phyloP scores from a whole-genome alignment of 345 rosid genomes.

The Eucalyptus fibrosa region DNA sequence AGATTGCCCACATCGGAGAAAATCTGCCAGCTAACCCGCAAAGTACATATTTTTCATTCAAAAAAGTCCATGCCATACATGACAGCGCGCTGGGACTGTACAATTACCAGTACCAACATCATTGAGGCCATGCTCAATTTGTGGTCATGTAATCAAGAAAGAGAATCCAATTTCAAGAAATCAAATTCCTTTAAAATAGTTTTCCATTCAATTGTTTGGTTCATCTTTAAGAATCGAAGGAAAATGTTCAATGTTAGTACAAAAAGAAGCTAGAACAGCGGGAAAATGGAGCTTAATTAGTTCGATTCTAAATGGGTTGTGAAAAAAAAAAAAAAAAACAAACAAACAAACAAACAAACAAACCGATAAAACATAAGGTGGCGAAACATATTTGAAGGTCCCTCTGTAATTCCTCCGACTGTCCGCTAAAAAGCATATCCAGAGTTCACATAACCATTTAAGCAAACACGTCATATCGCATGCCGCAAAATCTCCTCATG shows the following conservation, averaged over 20 bases:
- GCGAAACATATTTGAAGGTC: neutral
- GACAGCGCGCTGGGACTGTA: neutral
- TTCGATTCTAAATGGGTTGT: neutral
- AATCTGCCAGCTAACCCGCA: neutral
- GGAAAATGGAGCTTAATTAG: neutral
- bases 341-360: neutral
- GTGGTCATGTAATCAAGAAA: neutral
- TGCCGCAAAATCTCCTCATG: neutral
- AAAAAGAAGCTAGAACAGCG: neutral
- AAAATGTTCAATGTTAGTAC: neutral
- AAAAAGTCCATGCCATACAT: neutral
- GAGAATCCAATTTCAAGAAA: neutral
- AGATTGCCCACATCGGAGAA: neutral
- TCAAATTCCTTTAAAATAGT: neutral
- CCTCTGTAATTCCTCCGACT: neutral
- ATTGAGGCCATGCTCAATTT: neutral
- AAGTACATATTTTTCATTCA: neutral
- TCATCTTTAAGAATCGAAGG: neutral
- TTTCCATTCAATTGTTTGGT: neutral
- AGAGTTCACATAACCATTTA: neutral
- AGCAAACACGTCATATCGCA: neutral
- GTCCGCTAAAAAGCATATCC: neutral
- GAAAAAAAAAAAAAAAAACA: neutral
- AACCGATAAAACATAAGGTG: neutral
- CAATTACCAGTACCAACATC: neutral